Evolutionary conservation across 2,329 filamentous ascomycete species (phyloP).

Genomic region (Aureobasidium mangrovei): DNA sequence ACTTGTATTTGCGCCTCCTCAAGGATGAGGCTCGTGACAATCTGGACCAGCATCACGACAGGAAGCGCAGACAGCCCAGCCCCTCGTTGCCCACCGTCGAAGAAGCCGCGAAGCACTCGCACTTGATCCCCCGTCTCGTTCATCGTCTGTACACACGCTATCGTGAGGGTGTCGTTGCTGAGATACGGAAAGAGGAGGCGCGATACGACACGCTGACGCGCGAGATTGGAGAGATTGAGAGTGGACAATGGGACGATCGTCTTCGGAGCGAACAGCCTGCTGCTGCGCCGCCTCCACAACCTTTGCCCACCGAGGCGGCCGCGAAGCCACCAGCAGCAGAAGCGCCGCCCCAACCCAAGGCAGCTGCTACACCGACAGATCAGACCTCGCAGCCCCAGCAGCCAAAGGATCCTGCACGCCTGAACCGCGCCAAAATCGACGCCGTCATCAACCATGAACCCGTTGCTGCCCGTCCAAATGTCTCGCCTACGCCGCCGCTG

Average conservation of each 20-base stretch:
- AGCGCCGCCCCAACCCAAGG: neutral
- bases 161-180: constrained; percentile 56
- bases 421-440: constrained; percentile 26
- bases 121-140: constrained; percentile 62
- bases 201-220: constrained; percentile 53
- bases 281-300: neutral
- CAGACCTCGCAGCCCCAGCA: neutral
- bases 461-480: constrained; percentile 23
- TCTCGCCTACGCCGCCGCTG: constrained; percentile 20
- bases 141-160: constrained; percentile 69
- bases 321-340: neutral
- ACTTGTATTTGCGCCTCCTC: constrained; percentile 68
- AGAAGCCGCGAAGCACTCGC: constrained; percentile 57
- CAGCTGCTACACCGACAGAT: neutral
- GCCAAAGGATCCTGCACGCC: neutral
- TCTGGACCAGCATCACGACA: constrained; percentile 22
- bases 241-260: constrained; percentile 45
- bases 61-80: constrained; percentile 64
- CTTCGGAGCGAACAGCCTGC: constrained; percentile 17
- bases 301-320: neutral
- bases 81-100: constrained; percentile 55
- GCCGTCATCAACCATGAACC: constrained; percentile 31
- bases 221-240: constrained; percentile 62
- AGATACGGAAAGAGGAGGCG: constrained; percentile 67
- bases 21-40: constrained; percentile 56